Percentiles rank a stretch among this genome's conserved stretches.
phyloP scores from a whole-genome alignment of 192 early-diverging fungal genomes.

The Pilobolus umbonatus region DNA sequence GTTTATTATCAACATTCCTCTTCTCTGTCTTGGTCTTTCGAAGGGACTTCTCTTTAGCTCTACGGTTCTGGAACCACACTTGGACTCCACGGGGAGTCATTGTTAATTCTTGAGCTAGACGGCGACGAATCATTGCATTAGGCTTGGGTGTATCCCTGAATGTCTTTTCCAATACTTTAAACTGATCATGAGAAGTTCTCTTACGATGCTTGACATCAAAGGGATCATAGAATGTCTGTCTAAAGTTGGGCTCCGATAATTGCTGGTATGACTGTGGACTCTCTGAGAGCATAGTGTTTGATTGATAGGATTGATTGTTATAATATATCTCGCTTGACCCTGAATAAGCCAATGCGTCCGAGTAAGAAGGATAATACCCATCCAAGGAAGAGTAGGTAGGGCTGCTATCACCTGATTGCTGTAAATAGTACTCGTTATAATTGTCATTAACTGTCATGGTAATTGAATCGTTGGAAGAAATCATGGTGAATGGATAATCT shows the following conservation, averaged over 20 bases:
- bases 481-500: too few relatives aligned
- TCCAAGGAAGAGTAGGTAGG: too few relatives aligned
- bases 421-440: too few relatives aligned
- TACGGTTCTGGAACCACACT: slow-evolving; percentile 86
- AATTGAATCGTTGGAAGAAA: too few relatives aligned
- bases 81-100: slow-evolving; percentile 71
- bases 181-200: slow-evolving; percentile 70
- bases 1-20: not conserved
- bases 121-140: slow-evolving; percentile 51
- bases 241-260: slow-evolving; percentile 43
- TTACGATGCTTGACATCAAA: slow-evolving; percentile 69
- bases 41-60: slow-evolving; percentile 80
- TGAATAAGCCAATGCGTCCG: too few relatives aligned
- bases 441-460: too few relatives aligned
- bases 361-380: too few relatives aligned
- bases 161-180: slow-evolving; percentile 63
- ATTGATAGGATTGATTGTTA: too few relatives aligned
- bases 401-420: too few relatives aligned
- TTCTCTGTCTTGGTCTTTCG: not conserved
- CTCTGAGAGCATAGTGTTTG: too few relatives aligned
- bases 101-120: slow-evolving; percentile 58
- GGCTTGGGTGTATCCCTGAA: slow-evolving; percentile 63
- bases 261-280: not conserved
- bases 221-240: slow-evolving; percentile 74
- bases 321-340: too few relatives aligned